Conservation (phyloP, 345 rosid species). For the Citrus medica region DNA sequence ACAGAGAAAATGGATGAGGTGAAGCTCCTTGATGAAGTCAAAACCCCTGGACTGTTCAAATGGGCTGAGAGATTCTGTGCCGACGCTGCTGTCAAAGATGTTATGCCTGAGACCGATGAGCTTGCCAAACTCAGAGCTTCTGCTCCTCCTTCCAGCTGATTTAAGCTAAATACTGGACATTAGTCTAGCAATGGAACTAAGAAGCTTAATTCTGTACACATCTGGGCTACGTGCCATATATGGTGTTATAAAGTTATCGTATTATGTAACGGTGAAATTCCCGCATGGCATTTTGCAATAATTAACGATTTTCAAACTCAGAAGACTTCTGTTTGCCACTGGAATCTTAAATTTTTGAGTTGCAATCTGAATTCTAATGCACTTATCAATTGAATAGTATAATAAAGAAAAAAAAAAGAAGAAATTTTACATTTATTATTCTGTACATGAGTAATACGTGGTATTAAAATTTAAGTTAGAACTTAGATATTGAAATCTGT, state of each 20-base stretch:
- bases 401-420: too few species aligned
- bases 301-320: too few species aligned
- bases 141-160: too few species aligned
- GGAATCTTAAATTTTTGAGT: too few species aligned
- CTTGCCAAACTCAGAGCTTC: slow-evolving; percentile 30
- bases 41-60: slow-evolving; percentile 39
- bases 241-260: background rate
- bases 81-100: slow-evolving; percentile 50
- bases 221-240: background rate
- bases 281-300: background rate
- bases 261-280: background rate
- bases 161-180: too few species aligned
- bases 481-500: too few species aligned
- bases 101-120: slow-evolving; percentile 62
- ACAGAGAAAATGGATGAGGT: slow-evolving; percentile 29
- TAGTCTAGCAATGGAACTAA: background rate
- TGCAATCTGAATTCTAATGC: too few species aligned
- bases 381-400: too few species aligned
- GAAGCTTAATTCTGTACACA: background rate
- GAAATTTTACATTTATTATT: too few species aligned
- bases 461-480: too few species aligned
- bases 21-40: slow-evolving; percentile 39
- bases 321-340: too few species aligned
- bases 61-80: slow-evolving; percentile 58
- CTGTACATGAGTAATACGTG: accelerated